These are phyloP conservation scores for Plectranthus barbatus DNA, from an alignment of 257 asterid species.

Conservation along the genomic window DNA sequence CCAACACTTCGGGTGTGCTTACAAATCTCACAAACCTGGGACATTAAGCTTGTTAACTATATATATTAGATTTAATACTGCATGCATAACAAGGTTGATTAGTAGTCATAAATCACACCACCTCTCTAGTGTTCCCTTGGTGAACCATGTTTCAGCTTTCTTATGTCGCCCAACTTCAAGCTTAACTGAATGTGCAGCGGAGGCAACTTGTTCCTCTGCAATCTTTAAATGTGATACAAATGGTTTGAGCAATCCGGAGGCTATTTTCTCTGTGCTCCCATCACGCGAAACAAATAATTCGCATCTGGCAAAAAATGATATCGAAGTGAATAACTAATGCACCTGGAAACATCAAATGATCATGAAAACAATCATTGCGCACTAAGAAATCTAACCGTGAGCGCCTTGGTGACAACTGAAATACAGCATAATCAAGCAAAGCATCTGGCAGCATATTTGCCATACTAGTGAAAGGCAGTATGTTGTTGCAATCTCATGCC, in stretches of 20 bases:
- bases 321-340: constrained; percentile 10
- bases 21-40: constrained; percentile 85
- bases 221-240: constrained; percentile 68
- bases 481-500: constrained; percentile 22
- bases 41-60: constrained; percentile 9
- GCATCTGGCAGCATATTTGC: constrained; percentile 55
- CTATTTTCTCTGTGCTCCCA: constrained; percentile 78
- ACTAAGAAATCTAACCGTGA: constrained; percentile 42
- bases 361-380: not conserved
- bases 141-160: constrained; percentile 68
- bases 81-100: not conserved
- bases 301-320: constrained; percentile 48
- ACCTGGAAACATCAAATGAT: not conserved
- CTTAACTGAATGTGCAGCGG: constrained; percentile 55
- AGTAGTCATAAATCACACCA: constrained; percentile 18
- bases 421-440: constrained; percentile 72
- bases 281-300: constrained; percentile 74
- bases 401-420: constrained; percentile 75
- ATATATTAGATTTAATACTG: not conserved
- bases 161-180: constrained; percentile 56
- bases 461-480: constrained; percentile 13
- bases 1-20: constrained; percentile 87
- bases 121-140: constrained; percentile 95
- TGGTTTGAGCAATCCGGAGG: constrained; percentile 95
- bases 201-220: constrained; percentile 71